Percentiles rank a stretch among this genome's conserved stretches.
phyloP scores from a whole-genome alignment of 805 yeast genomes.

The Yarrowia deformans region DNA sequence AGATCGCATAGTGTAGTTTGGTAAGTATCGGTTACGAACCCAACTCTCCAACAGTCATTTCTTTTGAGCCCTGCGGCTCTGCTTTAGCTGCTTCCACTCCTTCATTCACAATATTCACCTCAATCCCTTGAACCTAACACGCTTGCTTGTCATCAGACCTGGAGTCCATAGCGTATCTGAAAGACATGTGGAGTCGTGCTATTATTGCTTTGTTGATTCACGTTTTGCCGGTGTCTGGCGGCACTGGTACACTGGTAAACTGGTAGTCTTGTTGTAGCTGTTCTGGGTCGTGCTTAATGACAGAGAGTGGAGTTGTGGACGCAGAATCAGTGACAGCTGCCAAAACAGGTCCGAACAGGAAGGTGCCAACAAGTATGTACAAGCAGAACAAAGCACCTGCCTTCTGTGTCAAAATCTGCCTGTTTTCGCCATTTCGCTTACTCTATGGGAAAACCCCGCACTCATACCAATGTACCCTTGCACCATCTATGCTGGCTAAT shows the following conservation, averaged over 20 bases:
- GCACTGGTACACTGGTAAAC: too few relatives aligned
- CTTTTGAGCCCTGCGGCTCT: neutral
- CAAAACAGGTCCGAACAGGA: too few relatives aligned
- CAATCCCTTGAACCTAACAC: constrained; percentile 5
- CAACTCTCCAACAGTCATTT: neutral
- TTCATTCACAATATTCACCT: neutral
- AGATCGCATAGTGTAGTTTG: too few relatives aligned
- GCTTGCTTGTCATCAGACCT: constrained; percentile 3
- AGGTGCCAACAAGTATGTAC: too few relatives aligned
- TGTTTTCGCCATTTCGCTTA: neutral
- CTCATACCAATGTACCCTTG: neutral
- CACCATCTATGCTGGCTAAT: neutral
- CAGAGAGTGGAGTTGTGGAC: too few relatives aligned
- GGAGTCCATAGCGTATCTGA: neutral
- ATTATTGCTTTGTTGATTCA: neutral
- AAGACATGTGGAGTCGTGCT: neutral
- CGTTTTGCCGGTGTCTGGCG: too few relatives aligned
- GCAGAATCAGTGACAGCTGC: too few relatives aligned
- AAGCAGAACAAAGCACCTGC: too few relatives aligned
- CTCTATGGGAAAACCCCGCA: neutral
- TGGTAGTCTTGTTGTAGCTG: too few relatives aligned
- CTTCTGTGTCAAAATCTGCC: too few relatives aligned
- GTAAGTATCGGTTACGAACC: too few relatives aligned
- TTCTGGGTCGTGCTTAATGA: too few relatives aligned
- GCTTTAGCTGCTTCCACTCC: neutral